Evolutionary conservation across 352 stramenopile species (phyloP).

Genomic region (Phytophthora hybrid): DNA sequence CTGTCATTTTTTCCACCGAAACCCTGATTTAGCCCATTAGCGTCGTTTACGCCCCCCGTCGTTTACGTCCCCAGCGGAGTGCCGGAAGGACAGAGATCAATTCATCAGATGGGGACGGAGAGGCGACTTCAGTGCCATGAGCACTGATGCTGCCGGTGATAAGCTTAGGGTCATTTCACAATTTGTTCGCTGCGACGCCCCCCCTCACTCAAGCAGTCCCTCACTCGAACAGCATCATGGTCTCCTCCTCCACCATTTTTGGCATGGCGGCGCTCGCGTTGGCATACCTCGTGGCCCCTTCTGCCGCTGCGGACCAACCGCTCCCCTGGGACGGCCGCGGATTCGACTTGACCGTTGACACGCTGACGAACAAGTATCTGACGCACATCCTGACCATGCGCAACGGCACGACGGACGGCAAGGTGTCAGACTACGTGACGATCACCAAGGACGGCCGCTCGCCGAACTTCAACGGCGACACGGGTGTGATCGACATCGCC

Average conservation of each 20-base stretch:
- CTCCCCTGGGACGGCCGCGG: conserved; percentile 64
- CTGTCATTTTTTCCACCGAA: too few relatives aligned
- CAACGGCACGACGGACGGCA: conserved; percentile 41
- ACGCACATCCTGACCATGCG: conserved; percentile 70
- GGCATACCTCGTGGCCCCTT: conserved; percentile 23
- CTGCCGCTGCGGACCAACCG: conserved; percentile 31
- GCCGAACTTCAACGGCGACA: conserved; percentile 60
- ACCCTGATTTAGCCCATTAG: too few relatives aligned
- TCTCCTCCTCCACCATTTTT: conserved; percentile 32
- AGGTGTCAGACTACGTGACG: conserved; percentile 59
- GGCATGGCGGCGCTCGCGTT: conserved; percentile 36
- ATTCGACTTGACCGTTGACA: conserved; percentile 62
- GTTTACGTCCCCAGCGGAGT: too few relatives aligned
- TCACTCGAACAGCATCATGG: conserved; percentile 25
- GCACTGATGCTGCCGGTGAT: too few relatives aligned
- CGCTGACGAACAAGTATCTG: conserved; percentile 64
- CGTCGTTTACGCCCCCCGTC: too few relatives aligned
- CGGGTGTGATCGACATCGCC: conserved; percentile 55
- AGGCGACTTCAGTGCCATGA: too few relatives aligned
- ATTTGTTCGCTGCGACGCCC: too few relatives aligned
- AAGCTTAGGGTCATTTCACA: too few relatives aligned
- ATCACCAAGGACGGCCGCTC: conserved; percentile 51
- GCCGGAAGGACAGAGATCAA: too few relatives aligned
- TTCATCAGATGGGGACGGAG: too few relatives aligned
- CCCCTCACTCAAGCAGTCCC: too few relatives aligned